Evolutionary conservation across 2,329 filamentous ascomycete species (phyloP).

Genomic region (Venturia nashicola): DNA sequence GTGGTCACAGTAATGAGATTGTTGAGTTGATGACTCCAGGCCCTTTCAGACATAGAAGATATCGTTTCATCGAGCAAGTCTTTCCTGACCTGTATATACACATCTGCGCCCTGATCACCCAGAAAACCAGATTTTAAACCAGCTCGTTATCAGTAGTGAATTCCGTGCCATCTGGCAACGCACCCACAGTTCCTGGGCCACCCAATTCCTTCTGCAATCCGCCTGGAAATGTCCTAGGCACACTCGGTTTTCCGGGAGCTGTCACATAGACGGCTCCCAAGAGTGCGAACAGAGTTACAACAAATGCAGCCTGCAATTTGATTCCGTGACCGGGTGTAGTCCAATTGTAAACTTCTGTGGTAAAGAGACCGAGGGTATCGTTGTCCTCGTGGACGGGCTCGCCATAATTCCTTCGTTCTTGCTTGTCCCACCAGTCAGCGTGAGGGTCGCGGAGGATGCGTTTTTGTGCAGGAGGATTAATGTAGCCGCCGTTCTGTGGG

Average conservation of each 20-base stretch:
- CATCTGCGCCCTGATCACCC: background rate
- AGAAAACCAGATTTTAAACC: background rate
- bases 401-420: slow-evolving; percentile 93
- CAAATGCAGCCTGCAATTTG: slow-evolving; percentile 39
- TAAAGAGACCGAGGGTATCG: slow-evolving; percentile 82
- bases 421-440: slow-evolving; percentile 92
- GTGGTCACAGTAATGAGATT: background rate
- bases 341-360: slow-evolving; percentile 81
- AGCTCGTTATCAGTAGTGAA: background rate
- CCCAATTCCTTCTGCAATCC: slow-evolving; percentile 37
- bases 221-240: slow-evolving; percentile 32
- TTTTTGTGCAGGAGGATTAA: slow-evolving; percentile 69
- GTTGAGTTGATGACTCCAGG: background rate
- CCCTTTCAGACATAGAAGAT: background rate
- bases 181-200: slow-evolving; percentile 26
- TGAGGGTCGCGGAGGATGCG: slow-evolving; percentile 88
- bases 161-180: background rate
- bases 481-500: slow-evolving; percentile 66
- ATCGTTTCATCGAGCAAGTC: background rate
- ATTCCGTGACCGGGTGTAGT: slow-evolving; percentile 48
- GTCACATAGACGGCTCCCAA: slow-evolving; percentile 24
- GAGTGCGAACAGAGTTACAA: slow-evolving; percentile 28
- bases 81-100: background rate
- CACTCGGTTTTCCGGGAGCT: slow-evolving; percentile 35
- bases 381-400: slow-evolving; percentile 96